Evolutionary conservation across 352 stramenopile genomes (phyloP), one percentile per base, ranked within the genome.

Genomic region (Pythium aquatile): DNA sequence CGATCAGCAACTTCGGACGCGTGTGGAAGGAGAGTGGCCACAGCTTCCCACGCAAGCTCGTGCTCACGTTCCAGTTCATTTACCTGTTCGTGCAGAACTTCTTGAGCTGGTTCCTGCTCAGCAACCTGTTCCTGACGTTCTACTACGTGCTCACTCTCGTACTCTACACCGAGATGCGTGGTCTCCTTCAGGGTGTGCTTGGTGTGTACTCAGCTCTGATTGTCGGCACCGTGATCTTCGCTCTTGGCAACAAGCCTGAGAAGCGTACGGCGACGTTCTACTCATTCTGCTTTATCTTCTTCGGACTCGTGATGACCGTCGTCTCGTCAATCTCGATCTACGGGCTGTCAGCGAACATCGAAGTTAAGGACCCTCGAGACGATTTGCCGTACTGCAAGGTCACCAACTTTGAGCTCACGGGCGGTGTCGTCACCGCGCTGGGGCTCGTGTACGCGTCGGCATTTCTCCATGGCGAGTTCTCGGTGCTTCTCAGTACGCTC

Each of bases 1-100:
- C 75, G 24, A 77, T 88, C 49, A 78, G 67, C 54, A 81, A 83
- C 52, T 85, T 83, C 60, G 64, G 65, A 33, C 75, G 77, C n/a
- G 69, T 88, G 11, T 88, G 78, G 72, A 76, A 70, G 46, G 56
- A 77, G 42, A 81, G 74, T 46, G 66, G 58, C 30, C 76, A 84
- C 53, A 73, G 59, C 39, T 55, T 78, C 5, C 39, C 64, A 0
- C 71, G 76, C 17, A 85, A 85, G 52, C 46, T 72, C 24, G 72
- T 82, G 11, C 68, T 82, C 55, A 72, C 74, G 46, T 26, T 78
- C 30, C 66, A 82, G 47, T 85, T 82, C 47, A 39, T 74, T 1
- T 85, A 82, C 53, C 46, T 84, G 39, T 44, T 70, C 24, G 61
- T 74, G 30, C 76, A 84, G 53, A 81, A 74, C 58, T 5, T 79